Percentiles rank a stretch among this genome's conserved stretches.
Conservation (phyloP, 2,329 filamentous ascomycete genomes). For the Fusarium xylarioides region DNA sequence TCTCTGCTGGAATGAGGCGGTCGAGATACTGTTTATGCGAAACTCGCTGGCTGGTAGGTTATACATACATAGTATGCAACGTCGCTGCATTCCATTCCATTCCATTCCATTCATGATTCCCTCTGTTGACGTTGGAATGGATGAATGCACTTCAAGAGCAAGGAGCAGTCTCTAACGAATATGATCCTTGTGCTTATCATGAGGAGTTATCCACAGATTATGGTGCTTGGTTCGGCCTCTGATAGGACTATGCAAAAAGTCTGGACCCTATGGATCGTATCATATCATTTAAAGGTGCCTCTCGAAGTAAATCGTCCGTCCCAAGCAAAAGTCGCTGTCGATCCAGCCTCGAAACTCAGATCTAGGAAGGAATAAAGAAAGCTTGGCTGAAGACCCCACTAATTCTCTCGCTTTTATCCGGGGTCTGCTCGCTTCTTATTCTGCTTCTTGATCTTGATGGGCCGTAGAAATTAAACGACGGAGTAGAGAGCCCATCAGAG, state of each 20-base stretch:
- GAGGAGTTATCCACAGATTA: not conserved
- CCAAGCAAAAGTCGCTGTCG: conserved; percentile 11
- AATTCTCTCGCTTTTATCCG: conserved; percentile 7
- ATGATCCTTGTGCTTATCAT: not conserved
- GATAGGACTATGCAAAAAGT: conserved; percentile 7
- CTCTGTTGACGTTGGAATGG: not conserved
- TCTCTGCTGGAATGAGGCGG: conserved; percentile 19
- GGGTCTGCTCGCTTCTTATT: conserved; percentile 6
- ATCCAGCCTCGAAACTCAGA: conserved; percentile 33
- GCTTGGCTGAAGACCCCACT: conserved; percentile 21
- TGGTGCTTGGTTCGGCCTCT: not conserved
- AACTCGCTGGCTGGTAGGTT: not conserved
- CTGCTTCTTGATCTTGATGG: not conserved
- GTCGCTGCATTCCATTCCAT: conserved; percentile 18
- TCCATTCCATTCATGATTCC: not conserved
- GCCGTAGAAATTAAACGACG: conserved; percentile 30
- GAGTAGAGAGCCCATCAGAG: conserved; percentile 15
- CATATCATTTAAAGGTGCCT: conserved; percentile 11
- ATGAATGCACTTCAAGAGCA: conserved; percentile 1
- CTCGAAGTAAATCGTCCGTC: conserved; percentile 1
- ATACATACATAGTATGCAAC: not conserved
- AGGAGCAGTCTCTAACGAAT: not conserved
- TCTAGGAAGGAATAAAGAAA: conserved; percentile 21
- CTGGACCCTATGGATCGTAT: conserved; percentile 12
- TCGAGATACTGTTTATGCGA: not conserved